These are phyloP conservation scores for Penicillium steckii DNA, from an alignment of 495 filamentous ascomycete genomes.

Conservation along the genomic window DNA sequence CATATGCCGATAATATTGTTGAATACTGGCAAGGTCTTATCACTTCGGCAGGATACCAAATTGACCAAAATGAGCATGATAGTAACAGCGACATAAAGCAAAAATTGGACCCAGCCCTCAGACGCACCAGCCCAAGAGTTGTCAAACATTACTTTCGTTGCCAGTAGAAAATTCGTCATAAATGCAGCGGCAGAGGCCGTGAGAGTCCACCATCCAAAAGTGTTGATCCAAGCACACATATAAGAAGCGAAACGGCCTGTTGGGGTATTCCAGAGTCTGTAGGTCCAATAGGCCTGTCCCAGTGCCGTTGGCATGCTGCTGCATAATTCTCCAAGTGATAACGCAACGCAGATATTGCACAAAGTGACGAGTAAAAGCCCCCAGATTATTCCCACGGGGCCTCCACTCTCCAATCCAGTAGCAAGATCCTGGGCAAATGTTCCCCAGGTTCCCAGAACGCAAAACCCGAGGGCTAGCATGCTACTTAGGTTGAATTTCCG, in stretches of 20 bases:
- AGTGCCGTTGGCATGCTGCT: constrained; percentile 47
- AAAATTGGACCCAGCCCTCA: constrained; percentile 41
- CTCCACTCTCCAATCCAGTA: constrained; percentile 45
- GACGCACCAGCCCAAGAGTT: constrained; percentile 34
- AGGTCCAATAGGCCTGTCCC: constrained; percentile 46
- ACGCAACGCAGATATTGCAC: constrained; percentile 44
- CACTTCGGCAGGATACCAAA: constrained; percentile 40
- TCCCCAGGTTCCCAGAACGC: constrained; percentile 46
- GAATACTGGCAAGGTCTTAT: constrained; percentile 38
- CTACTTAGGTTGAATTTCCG: constrained; percentile 49
- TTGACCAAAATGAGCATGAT: constrained; percentile 38
- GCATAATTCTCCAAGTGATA: constrained; percentile 45
- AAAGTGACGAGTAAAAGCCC: constrained; percentile 40
- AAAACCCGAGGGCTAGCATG: constrained; percentile 44
- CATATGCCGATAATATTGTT: constrained; percentile 48
- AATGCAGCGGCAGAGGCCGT: constrained; percentile 45
- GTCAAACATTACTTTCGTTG: constrained; percentile 46
- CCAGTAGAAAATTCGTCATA: constrained; percentile 47
- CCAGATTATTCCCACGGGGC: constrained; percentile 46
- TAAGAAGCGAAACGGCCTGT: constrained; percentile 41
- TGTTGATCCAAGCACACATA: constrained; percentile 50
- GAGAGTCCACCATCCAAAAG: constrained; percentile 49
- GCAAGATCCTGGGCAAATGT: constrained; percentile 45
- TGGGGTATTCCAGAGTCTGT: constrained; percentile 34
- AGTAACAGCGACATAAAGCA: constrained; percentile 42